A percentile compares a stretch with the other conserved stretches of the same genome.
phyloP scores from a whole-genome alignment of 2,329 filamentous ascomycete species.

The Cladophialophora bantiana region DNA sequence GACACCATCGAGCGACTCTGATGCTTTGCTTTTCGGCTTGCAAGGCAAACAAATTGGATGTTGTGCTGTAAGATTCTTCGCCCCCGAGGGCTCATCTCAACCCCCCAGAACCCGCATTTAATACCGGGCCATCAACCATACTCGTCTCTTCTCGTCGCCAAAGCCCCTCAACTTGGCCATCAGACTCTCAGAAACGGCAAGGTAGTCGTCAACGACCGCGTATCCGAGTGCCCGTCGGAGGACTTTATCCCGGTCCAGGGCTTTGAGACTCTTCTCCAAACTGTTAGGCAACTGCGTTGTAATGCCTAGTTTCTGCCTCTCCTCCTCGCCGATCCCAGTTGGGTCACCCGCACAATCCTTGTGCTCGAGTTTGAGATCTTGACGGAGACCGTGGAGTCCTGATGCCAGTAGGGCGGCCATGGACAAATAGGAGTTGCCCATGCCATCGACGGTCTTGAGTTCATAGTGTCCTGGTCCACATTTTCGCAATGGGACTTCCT shows the following conservation, averaged over 20 bases:
- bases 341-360: constrained; percentile 48
- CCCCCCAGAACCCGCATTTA: constrained; percentile 27
- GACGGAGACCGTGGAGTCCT: constrained; percentile 63
- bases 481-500: constrained; percentile 75
- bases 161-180: constrained; percentile 44
- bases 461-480: constrained; percentile 76
- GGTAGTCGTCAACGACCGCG: constrained; percentile 41
- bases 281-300: constrained; percentile 47
- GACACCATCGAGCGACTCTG: too few species aligned
- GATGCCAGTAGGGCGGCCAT: constrained; percentile 67
- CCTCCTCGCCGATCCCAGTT: constrained; percentile 42
- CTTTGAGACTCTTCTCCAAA: constrained; percentile 46
- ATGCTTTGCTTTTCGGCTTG: too few species aligned
- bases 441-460: constrained; percentile 76
- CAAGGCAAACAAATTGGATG: too few species aligned
- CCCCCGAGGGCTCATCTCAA: too few species aligned
- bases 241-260: constrained; percentile 43
- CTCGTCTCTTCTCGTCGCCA: constrained; percentile 43
- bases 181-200: constrained; percentile 47
- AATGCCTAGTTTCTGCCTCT: constrained; percentile 48
- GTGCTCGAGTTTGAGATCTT: constrained; percentile 40
- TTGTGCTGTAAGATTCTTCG: too few species aligned
- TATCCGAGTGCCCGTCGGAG: constrained; percentile 45
- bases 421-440: constrained; percentile 79
- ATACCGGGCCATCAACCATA: constrained; percentile 51